These are phyloP conservation scores for Candida sonorensis DNA, from an alignment of 805 yeast species.

Conservation along the genomic window DNA sequence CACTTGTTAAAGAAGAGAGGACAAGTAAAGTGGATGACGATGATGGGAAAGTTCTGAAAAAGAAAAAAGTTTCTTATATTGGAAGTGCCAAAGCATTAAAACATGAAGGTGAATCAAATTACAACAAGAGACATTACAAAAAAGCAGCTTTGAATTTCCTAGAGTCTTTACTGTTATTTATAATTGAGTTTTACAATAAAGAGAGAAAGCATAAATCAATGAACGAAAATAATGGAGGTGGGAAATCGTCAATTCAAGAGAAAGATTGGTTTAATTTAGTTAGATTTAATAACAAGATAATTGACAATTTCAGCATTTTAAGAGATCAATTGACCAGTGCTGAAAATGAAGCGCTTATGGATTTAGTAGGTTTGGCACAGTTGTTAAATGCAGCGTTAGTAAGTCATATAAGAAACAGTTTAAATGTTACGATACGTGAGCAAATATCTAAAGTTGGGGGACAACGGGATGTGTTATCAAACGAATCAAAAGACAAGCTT, in stretches of 20 bases:
- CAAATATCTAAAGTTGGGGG: no score
- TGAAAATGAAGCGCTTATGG: no score
- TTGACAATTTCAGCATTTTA: slow-evolving; percentile 20
- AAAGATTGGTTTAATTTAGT: slow-evolving; percentile 14
- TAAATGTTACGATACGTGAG: not conserved
- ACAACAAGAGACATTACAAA: slow-evolving; percentile 8
- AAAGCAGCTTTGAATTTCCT: slow-evolving; percentile 16
- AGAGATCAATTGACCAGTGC: no score
- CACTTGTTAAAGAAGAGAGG: no score
- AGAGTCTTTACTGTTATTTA: slow-evolving; percentile 21
- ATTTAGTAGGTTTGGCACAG: not conserved
- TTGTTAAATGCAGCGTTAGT: not conserved
- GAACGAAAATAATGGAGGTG: no score
- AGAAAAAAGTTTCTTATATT: slow-evolving; percentile 2
- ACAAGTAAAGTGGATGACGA: no score
- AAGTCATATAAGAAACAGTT: not conserved
- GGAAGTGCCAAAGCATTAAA: slow-evolving; percentile 8
- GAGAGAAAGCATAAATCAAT: no score
- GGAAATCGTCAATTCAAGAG: slow-evolving; percentile 6
- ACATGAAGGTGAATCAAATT: slow-evolving; percentile 13
- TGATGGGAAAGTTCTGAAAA: no score
- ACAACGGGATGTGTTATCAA: no score
- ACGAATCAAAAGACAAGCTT: no score
- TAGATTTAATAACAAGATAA: slow-evolving; percentile 12
- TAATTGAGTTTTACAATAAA: slow-evolving; percentile 17